Percentiles rank a stretch among this genome's conserved stretches.
Evolutionary conservation across 495 filamentous ascomycete genomes (phyloP).

Genomic region (Trichoderma gamsii): DNA sequence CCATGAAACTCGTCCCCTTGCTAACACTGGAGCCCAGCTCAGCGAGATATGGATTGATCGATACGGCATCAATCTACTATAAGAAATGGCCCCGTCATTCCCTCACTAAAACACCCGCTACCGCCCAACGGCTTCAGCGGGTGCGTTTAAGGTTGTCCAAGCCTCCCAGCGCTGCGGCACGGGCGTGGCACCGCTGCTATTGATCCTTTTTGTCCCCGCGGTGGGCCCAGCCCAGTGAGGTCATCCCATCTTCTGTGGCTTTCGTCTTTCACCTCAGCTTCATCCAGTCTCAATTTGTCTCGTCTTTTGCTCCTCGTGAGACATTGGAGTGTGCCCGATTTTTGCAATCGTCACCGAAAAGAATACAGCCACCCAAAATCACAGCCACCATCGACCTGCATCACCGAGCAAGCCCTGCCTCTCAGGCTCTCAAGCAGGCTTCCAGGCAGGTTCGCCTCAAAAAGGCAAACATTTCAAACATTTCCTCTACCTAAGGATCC

Average conservation of each 20-base stretch:
- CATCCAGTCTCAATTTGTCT: neutral
- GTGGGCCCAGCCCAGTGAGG: neutral
- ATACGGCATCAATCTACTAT: no score
- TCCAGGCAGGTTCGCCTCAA: neutral
- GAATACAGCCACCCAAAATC: no score
- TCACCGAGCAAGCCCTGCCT: neutral
- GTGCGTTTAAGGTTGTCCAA: neutral
- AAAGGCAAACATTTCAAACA: no score
- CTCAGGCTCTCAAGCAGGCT: neutral
- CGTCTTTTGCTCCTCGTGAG: neutral
- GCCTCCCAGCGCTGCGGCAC: slow-evolving; percentile 12
- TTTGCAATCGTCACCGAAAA: no score
- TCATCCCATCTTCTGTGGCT: neutral
- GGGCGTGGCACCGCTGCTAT: neutral
- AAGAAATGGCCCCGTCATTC: no score
- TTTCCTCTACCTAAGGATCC: neutral
- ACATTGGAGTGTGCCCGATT: no score
- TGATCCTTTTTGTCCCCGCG: neutral
- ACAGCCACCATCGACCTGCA: neutral
- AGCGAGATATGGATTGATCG: no score
- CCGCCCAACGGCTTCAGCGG: no score
- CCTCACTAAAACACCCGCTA: no score
- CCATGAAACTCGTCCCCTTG: no score
- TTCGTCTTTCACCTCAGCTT: neutral
- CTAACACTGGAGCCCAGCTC: no score